Conservation (phyloP, 2,329 filamentous ascomycete genomes). For the Biscogniauxia sp. region DNA sequence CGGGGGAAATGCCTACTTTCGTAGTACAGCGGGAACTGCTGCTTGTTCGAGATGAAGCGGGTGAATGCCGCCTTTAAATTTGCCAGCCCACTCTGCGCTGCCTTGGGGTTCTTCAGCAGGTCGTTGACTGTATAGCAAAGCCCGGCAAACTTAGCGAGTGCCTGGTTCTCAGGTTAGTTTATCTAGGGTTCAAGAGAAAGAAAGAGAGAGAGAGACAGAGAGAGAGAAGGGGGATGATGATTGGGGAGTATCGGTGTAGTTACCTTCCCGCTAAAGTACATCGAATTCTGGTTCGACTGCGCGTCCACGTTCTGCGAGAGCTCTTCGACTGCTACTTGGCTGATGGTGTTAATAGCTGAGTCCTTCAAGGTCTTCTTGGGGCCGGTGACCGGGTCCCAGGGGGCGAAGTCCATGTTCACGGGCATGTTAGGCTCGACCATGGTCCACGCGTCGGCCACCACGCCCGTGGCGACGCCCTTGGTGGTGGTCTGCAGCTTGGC, state of each 20-base stretch:
- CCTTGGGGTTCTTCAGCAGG: conserved; percentile 55
- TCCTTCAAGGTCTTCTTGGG: conserved; percentile 46
- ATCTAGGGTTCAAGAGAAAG: background rate
- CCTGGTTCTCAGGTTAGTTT: conserved; percentile 38
- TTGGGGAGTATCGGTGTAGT: background rate
- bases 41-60: conserved; percentile 64
- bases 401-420: conserved; percentile 70
- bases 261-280: conserved; percentile 91
- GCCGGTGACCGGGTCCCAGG: conserved; percentile 63
- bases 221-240: background rate
- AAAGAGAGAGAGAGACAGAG: background rate
- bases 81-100: conserved; percentile 57
- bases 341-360: conserved; percentile 58
- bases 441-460: conserved; percentile 72
- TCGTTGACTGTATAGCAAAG: conserved; percentile 65
- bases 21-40: conserved; percentile 64
- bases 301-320: conserved; percentile 71
- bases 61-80: conserved; percentile 66
- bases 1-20: conserved; percentile 48
- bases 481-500: conserved; percentile 75
- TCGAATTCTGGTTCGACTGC: conserved; percentile 75
- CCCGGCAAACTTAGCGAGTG: conserved; percentile 72
- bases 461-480: conserved; percentile 74
- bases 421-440: conserved; percentile 75
- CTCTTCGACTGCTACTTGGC: conserved; percentile 65